phyloP scores from a whole-genome alignment of 1,139 yeast genomes.

The Yamadazyma diddensiae region DNA sequence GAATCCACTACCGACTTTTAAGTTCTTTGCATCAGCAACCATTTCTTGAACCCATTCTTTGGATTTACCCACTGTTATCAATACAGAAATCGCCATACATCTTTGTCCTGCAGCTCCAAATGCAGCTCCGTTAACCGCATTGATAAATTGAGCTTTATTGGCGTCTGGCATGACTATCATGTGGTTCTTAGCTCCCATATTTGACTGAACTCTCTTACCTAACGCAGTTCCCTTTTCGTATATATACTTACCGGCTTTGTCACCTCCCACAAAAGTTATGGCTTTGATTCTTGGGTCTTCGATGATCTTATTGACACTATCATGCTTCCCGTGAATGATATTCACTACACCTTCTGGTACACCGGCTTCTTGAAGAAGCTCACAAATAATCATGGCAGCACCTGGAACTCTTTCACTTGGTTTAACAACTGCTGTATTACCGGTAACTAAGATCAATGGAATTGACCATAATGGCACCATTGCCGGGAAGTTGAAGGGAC shows the following conservation, averaged over 20 bases:
- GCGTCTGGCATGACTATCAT: conserved; percentile 75
- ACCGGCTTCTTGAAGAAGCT: conserved; percentile 72
- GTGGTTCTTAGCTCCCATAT: conserved; percentile 77
- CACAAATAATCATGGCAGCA: conserved; percentile 74
- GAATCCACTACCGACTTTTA: conserved; percentile 68
- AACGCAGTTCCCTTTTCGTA: conserved; percentile 64
- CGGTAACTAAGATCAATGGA: conserved; percentile 73
- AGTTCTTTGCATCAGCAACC: conserved; percentile 53
- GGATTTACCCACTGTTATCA: conserved; percentile 73
- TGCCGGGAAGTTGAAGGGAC: conserved; percentile 82
- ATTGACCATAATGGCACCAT: conserved; percentile 86
- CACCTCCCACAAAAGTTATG: conserved; percentile 75
- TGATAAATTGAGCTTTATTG: conserved; percentile 60
- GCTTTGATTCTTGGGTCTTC: conserved; percentile 80
- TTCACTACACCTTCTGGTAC: conserved; percentile 75
- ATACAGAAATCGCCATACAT: conserved; percentile 77
- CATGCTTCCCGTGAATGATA: conserved; percentile 74
- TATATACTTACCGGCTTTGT: conserved; percentile 73
- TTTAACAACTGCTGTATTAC: conserved; percentile 72
- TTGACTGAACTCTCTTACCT: conserved; percentile 78
- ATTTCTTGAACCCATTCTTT: conserved; percentile 64
- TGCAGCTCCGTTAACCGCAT: conserved; percentile 72
- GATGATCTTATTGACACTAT: conserved; percentile 68
- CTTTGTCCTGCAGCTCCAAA: conserved; percentile 87
- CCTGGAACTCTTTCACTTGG: conserved; percentile 83